Evolutionary conservation across 805 yeast genomes (phyloP), one percentile per base, ranked within the genome.

Genomic region (Pichia paraexigua): DNA sequence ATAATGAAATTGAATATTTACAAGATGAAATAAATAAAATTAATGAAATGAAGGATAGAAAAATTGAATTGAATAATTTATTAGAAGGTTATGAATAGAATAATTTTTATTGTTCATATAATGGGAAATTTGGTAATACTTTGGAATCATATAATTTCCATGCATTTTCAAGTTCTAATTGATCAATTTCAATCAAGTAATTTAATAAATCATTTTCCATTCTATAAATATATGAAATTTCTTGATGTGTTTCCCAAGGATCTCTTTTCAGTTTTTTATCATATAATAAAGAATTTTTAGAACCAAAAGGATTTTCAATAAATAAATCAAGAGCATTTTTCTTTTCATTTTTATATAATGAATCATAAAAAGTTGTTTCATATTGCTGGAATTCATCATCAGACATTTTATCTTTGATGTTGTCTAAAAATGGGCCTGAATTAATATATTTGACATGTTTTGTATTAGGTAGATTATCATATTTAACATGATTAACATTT

Each of bases 1-100:
- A 87, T 50, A 80, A 82, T 53, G 96, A 90, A 65, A 87, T 90
- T 53, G 78, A 77, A 39, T 81, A 77, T 45, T 71, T 90, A 53
- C 78, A 82, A 60, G 68, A 67, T 22, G 83, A 86, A 61, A 71
- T 90, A 55, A 68, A 75, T 20, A 75, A 77, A 48, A 83, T 84
- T 21, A 76, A 78, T 17, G 67, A 70, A 37, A 75, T 90, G 80
- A 81, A 80, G 61, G 53, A 61, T 37, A 77, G 95, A 51, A 79
- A 84, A 58, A 65, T 65, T 1, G 82, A 82, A 55, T 74, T 90
- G 47, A 83, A 77, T 52, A 60, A 60, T 49, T 69, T 79, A 54
- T 65, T 79, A 55, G 80, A 77, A 60, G 81, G 79, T 12, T 54
- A 51, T 46, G 65, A 60, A 46, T 58, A 42, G 9, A 15, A 28